phyloP scores from a whole-genome alignment of 176 grass and related monocot species.

The Zea mays region DNA sequence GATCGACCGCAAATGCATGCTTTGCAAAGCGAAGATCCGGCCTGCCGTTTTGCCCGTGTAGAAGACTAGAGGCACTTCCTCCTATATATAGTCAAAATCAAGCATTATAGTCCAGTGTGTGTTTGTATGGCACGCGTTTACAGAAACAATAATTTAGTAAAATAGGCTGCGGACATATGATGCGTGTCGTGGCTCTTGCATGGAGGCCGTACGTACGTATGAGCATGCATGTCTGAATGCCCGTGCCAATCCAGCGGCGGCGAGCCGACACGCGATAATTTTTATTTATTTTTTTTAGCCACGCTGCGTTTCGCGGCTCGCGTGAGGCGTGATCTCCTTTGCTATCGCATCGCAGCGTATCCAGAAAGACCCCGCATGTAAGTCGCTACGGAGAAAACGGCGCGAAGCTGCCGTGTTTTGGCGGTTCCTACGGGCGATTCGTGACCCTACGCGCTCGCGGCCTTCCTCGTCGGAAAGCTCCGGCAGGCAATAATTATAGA shows the following conservation, averaged over 20 bases:
- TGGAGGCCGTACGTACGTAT: not conserved
- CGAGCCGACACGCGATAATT: not conserved
- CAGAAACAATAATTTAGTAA: too few species aligned
- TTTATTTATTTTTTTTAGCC: too few species aligned
- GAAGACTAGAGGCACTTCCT: too few species aligned
- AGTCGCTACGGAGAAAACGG: constrained; percentile 27
- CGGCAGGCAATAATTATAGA: not conserved
- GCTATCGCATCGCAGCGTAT: constrained; percentile 14
- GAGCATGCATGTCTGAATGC: not conserved
- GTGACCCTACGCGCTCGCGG: constrained; percentile 18
- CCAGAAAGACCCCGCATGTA: not conserved
- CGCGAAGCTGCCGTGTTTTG: constrained; percentile 42
- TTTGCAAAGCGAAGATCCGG: not conserved
- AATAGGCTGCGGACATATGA: not conserved
- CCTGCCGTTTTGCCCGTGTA: not conserved
- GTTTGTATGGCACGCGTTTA: not conserved
- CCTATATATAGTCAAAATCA: too few species aligned
- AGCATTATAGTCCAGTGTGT: not conserved
- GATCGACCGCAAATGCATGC: not conserved
- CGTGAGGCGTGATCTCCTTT: not conserved
- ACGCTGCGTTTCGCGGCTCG: constrained; percentile 7
- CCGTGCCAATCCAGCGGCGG: not conserved
- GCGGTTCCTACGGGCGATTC: constrained; percentile 22
- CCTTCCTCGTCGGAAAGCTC: constrained; percentile 18
- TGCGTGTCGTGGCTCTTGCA: not conserved